phyloP scores from a whole-genome alignment of 2,329 filamentous ascomycete species.

The Gaeumannomyces sp. region DNA sequence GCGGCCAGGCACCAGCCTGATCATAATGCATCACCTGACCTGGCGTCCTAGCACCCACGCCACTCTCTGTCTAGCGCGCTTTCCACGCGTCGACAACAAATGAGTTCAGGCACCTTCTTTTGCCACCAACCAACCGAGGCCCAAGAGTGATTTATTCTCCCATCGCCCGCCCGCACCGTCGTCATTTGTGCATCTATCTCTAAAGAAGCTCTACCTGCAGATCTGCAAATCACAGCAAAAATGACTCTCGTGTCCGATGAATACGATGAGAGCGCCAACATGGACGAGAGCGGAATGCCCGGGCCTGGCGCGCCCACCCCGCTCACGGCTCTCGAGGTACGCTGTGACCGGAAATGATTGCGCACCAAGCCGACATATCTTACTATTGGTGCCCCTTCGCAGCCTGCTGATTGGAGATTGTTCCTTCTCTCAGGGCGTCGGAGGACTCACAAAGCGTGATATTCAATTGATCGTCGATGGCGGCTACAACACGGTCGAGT shows the following conservation, averaged over 20 bases:
- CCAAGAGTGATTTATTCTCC: background rate
- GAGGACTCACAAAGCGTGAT: constrained; percentile 87
- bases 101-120: background rate
- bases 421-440: constrained; percentile 60
- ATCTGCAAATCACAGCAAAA: background rate
- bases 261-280: constrained; percentile 59
- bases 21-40: background rate
- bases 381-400: background rate
- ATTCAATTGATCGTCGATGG: constrained; percentile 89
- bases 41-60: background rate
- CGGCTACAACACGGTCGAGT: constrained; percentile 91
- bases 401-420: background rate
- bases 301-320: constrained; percentile 93
- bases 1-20: background rate
- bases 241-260: constrained; percentile 48
- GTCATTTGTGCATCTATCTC: background rate
- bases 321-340: constrained; percentile 76
- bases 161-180: background rate
- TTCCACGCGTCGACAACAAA: background rate
- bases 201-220: background rate
- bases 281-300: constrained; percentile 65
- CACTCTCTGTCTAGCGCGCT: background rate
- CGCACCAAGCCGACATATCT: background rate
- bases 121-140: background rate
- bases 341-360: constrained; percentile 17